Percentiles rank a stretch among this genome's conserved stretches.
Conservation (phyloP, 768 basidiomycete genomes). For the Auricularia cornea region DNA sequence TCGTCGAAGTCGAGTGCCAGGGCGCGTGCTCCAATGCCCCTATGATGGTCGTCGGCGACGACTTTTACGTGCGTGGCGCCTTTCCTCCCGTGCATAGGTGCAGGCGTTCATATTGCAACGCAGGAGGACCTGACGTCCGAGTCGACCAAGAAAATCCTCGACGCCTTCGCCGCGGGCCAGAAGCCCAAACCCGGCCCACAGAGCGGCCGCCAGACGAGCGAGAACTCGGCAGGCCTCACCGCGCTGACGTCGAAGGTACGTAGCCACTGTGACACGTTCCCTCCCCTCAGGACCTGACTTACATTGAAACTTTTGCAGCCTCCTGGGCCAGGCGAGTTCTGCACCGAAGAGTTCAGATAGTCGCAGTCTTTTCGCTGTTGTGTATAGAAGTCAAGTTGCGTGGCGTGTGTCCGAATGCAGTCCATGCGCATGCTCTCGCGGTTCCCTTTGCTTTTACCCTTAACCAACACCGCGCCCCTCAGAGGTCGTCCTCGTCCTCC, state of each 20-base stretch:
- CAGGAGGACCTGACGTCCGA: constrained; percentile 80
- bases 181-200: constrained; percentile 95
- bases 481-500: not conserved
- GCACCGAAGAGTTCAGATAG: constrained; percentile 77
- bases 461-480: not conserved
- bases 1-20: constrained; percentile 97
- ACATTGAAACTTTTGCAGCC: constrained; percentile 45
- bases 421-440: no score
- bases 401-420: no score
- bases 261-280: no score
- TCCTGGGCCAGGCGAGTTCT: constrained; percentile 88
- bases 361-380: not conserved
- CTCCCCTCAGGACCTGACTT: not conserved
- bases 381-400: no score
- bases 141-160: constrained; percentile 70
- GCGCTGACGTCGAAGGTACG: constrained; percentile 64
- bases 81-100: not conserved
- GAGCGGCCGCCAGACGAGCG: constrained; percentile 74
- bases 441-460: no score
- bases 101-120: not conserved
- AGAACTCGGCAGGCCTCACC: constrained; percentile 90
- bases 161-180: constrained; percentile 69
- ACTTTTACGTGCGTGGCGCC: constrained; percentile 73
- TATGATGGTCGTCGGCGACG: constrained; percentile 93
- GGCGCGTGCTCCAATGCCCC: constrained; percentile 98